phyloP scores from a whole-genome alignment of 1,284 basidiomycete genomes.

The Apiotrichum sp. region DNA sequence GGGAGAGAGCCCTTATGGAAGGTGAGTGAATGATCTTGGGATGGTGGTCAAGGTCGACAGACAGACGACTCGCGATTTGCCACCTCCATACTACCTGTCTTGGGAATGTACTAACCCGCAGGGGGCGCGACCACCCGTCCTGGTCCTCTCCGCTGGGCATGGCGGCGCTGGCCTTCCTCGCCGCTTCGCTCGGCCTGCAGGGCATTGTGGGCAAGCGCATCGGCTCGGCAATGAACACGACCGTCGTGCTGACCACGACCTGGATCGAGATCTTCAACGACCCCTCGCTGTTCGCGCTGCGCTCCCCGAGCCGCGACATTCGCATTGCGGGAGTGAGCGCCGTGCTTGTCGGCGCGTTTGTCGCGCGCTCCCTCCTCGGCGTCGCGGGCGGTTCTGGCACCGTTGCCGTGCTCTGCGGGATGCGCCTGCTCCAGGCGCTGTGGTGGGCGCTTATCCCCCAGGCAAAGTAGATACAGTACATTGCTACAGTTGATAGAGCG shows the following conservation, averaged over 20 bases:
- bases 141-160: constrained; percentile 65
- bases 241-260: constrained; percentile 60
- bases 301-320: constrained; percentile 59
- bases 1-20: constrained; percentile 52
- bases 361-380: constrained; percentile 60
- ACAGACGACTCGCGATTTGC: no score
- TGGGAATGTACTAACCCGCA: constrained; percentile 2
- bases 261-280: constrained; percentile 82
- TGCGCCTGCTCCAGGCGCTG: constrained; percentile 59
- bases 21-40: constrained; percentile 39
- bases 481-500: background rate
- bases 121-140: constrained; percentile 55
- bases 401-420: constrained; percentile 55
- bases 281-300: constrained; percentile 59
- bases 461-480: background rate
- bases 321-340: constrained; percentile 60
- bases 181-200: constrained; percentile 63
- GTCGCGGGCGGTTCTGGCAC: constrained; percentile 39
- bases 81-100: no score
- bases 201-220: constrained; percentile 74
- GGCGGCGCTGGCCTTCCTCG: constrained; percentile 66
- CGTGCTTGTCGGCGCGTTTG: constrained; percentile 71
- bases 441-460: constrained; percentile 63
- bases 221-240: constrained; percentile 65
- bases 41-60: no score